A percentile compares a stretch with the other conserved stretches of the same genome.
Evolutionary conservation across 257 asterid species (phyloP).

Genomic region (Penstemon newberryi): DNA sequence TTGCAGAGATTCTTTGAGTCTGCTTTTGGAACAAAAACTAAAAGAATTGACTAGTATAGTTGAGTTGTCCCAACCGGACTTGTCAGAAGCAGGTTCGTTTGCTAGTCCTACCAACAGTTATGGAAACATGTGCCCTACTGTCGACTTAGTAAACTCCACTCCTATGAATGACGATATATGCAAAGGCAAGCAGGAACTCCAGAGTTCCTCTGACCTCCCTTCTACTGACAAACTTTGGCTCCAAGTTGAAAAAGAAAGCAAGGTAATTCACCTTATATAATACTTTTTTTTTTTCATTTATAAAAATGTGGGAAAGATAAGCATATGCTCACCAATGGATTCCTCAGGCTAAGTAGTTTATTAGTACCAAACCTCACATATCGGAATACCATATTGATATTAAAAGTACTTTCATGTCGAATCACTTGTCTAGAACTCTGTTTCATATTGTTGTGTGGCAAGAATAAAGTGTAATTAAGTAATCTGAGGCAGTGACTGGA

Average conservation of each 20-base stretch:
- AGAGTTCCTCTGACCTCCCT: slow-evolving; percentile 36
- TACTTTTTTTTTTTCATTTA: slow-evolving; percentile 9
- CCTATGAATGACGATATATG: slow-evolving; percentile 34
- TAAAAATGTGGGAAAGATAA: slow-evolving; percentile 18
- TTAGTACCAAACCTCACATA: neutral
- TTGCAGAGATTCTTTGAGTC: slow-evolving; percentile 80
- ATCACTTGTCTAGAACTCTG: slow-evolving; percentile 17
- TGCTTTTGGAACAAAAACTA: slow-evolving; percentile 88
- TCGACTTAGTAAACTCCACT: slow-evolving; percentile 27
- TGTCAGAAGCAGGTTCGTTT: slow-evolving; percentile 38
- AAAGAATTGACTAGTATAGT: slow-evolving; percentile 80
- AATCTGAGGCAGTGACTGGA: slow-evolving; percentile 1
- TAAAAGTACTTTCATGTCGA: neutral
- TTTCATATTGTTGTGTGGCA: slow-evolving; percentile 10
- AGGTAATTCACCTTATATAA: slow-evolving; percentile 45
- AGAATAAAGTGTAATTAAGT: neutral
- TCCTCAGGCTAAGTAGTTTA: neutral
- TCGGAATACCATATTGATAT: neutral
- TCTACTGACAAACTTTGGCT: slow-evolving; percentile 42
- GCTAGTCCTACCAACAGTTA: slow-evolving; percentile 40
- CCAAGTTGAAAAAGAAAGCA: slow-evolving; percentile 40
- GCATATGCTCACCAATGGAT: neutral
- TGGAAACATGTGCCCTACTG: slow-evolving; percentile 35
- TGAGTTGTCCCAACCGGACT: slow-evolving; percentile 58
- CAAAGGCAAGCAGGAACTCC: slow-evolving; percentile 38